A percentile compares a stretch with the other conserved stretches of the same genome.
These are phyloP conservation scores for Pythium brachiatum DNA, from an alignment of 352 stramenopile species.

Conservation along the genomic window DNA sequence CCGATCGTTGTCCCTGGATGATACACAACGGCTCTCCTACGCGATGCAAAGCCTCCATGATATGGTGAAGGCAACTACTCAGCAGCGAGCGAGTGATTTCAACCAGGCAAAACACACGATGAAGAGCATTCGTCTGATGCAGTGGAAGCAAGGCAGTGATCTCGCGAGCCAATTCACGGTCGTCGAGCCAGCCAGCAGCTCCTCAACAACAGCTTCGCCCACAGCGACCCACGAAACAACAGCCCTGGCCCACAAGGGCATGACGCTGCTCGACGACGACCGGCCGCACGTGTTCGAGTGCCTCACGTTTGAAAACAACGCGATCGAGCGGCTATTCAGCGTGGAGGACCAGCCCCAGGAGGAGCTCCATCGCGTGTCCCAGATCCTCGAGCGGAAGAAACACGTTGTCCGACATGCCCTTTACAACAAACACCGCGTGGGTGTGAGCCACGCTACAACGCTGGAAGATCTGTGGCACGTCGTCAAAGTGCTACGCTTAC, in stretches of 20 bases:
- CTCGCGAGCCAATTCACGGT: conserved; percentile 40
- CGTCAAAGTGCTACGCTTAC: conserved; percentile 57
- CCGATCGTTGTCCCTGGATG: conserved; percentile 31
- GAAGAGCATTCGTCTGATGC: conserved; percentile 33
- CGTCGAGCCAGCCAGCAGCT: not conserved
- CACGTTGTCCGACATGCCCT: conserved; percentile 43
- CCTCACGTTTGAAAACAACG: conserved; percentile 52
- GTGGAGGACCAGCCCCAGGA: conserved; percentile 49
- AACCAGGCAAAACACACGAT: conserved; percentile 30
- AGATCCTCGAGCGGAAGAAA: conserved; percentile 51
- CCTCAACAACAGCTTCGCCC: not conserved
- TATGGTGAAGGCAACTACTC: conserved; percentile 29
- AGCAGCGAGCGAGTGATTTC: conserved; percentile 37
- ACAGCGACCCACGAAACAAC: not conserved
- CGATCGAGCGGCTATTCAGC: conserved; percentile 54
- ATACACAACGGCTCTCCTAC: conserved; percentile 29
- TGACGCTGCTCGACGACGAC: conserved; percentile 24
- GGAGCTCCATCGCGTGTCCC: conserved; percentile 44
- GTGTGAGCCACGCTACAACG: conserved; percentile 44
- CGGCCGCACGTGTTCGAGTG: conserved; percentile 58
- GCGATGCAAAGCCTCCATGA: conserved; percentile 36
- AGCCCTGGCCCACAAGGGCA: not conserved
- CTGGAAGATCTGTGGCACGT: conserved; percentile 72
- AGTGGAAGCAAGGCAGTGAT: conserved; percentile 54
- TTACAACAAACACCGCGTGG: conserved; percentile 44